phyloP scores from a whole-genome alignment of 495 filamentous ascomycete species.

The Tuber borchii region DNA sequence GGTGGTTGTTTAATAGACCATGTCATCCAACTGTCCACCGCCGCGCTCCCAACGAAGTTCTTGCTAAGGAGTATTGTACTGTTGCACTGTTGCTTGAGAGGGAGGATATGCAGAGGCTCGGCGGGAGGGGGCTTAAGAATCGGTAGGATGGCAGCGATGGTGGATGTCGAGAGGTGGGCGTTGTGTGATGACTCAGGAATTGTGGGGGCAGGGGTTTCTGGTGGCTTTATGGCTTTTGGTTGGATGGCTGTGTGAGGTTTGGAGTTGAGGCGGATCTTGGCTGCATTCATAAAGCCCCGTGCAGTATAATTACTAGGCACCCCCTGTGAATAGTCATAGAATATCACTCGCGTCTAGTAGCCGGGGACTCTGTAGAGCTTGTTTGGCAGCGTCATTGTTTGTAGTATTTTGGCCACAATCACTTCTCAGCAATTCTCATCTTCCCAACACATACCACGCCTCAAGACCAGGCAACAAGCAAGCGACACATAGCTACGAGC shows the following conservation, averaged over 20 bases:
- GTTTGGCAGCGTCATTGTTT: too few species aligned
- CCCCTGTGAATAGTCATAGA: neutral
- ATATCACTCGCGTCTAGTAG: neutral
- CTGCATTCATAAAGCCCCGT: neutral
- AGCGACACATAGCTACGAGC: too few species aligned
- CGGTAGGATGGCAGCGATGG: slow-evolving; percentile 23
- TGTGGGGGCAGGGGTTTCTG: neutral
- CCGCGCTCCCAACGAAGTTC: slow-evolving; percentile 68
- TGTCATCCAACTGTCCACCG: slow-evolving; percentile 83
- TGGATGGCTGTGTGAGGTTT: neutral
- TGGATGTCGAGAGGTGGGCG: neutral
- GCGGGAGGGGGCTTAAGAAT: slow-evolving; percentile 48
- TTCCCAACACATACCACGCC: too few species aligned
- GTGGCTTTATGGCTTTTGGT: neutral
- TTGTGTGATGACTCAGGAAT: neutral
- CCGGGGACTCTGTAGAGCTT: too few species aligned
- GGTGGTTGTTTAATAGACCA: slow-evolving; percentile 44
- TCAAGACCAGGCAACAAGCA: too few species aligned
- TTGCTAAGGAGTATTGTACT: slow-evolving; percentile 67
- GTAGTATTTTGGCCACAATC: too few species aligned
- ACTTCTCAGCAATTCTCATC: too few species aligned
- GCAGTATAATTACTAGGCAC: too few species aligned
- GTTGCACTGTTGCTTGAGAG: slow-evolving; percentile 62
- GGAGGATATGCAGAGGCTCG: slow-evolving; percentile 59
- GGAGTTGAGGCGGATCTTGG: neutral